These are phyloP conservation scores for Teratosphaeria nubilosa DNA, from an alignment of 2,329 filamentous ascomycete genomes.

Conservation along the genomic window DNA sequence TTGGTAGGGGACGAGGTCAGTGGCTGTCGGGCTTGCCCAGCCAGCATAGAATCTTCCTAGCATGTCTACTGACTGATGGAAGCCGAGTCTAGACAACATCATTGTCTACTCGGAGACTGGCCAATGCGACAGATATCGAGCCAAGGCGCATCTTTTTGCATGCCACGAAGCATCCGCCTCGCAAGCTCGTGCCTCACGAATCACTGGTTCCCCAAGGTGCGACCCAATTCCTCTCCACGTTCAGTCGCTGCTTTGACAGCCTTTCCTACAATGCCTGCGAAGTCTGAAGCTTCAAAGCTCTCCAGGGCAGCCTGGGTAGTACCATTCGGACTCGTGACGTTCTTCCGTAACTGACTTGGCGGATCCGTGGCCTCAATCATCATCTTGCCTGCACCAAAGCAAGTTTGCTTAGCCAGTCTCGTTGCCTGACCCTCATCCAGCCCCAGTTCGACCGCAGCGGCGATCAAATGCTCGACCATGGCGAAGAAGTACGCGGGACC, in stretches of 20 bases:
- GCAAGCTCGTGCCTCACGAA: background rate
- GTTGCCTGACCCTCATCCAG: constrained; percentile 17
- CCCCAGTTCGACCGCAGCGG: constrained; percentile 15
- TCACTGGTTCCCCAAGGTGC: constrained; percentile 15
- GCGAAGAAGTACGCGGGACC: constrained; percentile 19
- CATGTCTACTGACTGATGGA: too few species aligned
- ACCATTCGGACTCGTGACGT: constrained; percentile 21
- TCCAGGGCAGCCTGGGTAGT: constrained; percentile 19
- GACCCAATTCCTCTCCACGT: constrained; percentile 16
- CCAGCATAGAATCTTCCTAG: too few species aligned
- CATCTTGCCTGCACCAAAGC: constrained; percentile 20
- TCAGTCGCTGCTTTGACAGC: constrained; percentile 18
- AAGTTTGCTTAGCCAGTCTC: constrained; percentile 18
- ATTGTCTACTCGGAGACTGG: too few species aligned
- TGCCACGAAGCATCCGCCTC: too few species aligned
- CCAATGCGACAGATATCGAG: too few species aligned
- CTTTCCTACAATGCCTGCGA: constrained; percentile 16
- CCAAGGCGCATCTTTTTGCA: too few species aligned
- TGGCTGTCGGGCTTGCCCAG: too few species aligned
- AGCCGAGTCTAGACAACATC: too few species aligned
- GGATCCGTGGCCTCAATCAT: constrained; percentile 14
- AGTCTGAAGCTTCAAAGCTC: constrained; percentile 17
- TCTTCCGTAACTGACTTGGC: constrained; percentile 18
- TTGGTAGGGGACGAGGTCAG: too few species aligned
- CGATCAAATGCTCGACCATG: constrained; percentile 19